Evolutionary conservation across 1,139 yeast genomes (phyloP), one percentile per base, ranked within the genome.

Genomic region (Candida labiduridarum): DNA sequence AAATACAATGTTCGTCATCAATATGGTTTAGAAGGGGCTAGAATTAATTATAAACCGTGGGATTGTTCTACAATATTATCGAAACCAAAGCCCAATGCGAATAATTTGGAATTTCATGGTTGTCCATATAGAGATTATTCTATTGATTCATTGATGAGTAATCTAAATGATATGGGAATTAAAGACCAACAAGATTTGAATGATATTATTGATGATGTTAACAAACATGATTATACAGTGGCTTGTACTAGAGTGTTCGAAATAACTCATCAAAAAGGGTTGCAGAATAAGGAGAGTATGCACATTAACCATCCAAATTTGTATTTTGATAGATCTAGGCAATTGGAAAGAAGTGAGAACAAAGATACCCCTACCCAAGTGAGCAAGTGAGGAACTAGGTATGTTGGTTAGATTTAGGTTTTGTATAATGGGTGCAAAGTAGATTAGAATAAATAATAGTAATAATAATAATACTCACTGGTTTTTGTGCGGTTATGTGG

Each of bases 181-280:
- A 76, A 71, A 7, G 94, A 88, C 52, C 78, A 78, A 48, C 80
- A 78, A 50, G 86, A 83, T 48, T 70, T 89, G 46, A 79, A 81
- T 50, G 78, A 80, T 31, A 84, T 92, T 4, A 59, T 85, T 45
- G 90, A 87, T 50, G 83, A 87, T 49, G 86, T 87, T 44, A 74
- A 76, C 44, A 80, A 80, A 49, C 81, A 83, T 34, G 88, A 87
- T 56, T 91, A 82, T 66, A 91, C 95, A 31, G 78, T 84, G 38
- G 98, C 98, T 0, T 92, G 97, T 65, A 88, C 97, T 0, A 79
- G 89, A 60, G 97, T 90, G 2, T 89, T 89, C 67, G 98, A 92
- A 62, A 69, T 83, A 40, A 80, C 90, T n/a, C 91, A 89, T 62
- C 80, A 78, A 55, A 67, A 66, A 40, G 77, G 79, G 56, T 63